These are phyloP conservation scores for Colletotrichum neosansevieriae DNA, from an alignment of 2,329 filamentous ascomycete genomes.

Conservation along the genomic window DNA sequence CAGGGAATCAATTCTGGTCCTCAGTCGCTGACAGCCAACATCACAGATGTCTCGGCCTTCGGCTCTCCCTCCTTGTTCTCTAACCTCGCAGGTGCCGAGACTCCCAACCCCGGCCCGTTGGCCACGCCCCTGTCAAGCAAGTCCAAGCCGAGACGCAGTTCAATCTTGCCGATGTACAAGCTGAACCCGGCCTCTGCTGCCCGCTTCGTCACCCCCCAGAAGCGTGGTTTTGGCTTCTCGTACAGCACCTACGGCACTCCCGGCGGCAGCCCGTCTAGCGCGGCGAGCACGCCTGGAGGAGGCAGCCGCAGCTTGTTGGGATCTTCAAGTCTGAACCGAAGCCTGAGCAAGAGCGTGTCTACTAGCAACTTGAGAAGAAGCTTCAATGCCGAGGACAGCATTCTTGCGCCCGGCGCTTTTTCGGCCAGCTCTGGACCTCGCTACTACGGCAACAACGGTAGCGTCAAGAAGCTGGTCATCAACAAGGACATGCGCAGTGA, in stretches of 20 bases:
- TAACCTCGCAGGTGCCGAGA: constrained; percentile 72
- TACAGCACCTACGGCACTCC: constrained; percentile 94
- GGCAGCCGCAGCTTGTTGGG: constrained; percentile 74
- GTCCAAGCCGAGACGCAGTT: constrained; percentile 80
- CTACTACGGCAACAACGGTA: constrained; percentile 75
- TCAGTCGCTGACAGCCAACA: constrained; percentile 76
- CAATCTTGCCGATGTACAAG: constrained; percentile 88
- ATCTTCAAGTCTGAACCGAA: constrained; percentile 74
- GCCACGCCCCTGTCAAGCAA: constrained; percentile 88
- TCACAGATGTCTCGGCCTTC: constrained; percentile 88
- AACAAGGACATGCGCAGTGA: constrained; percentile 87
- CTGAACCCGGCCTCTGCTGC: constrained; percentile 84
- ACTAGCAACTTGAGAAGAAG: constrained; percentile 86
- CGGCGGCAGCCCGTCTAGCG: constrained; percentile 74
- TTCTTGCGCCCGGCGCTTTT: constrained; percentile 87
- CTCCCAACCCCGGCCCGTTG: constrained; percentile 84
- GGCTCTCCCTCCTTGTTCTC: constrained; percentile 89
- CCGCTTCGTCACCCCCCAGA: constrained; percentile 85
- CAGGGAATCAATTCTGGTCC: constrained; percentile 63
- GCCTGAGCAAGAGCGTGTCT: constrained; percentile 88
- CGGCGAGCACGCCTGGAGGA: constrained; percentile 75
- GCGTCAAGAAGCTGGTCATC: constrained; percentile 91
- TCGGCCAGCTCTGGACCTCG: constrained; percentile 74
- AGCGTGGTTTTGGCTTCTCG: constrained; percentile 89
- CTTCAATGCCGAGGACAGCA: constrained; percentile 86